Base-by-base conservation (phyloP, 345 rosid species). In the Ceriops decandra region DNA sequence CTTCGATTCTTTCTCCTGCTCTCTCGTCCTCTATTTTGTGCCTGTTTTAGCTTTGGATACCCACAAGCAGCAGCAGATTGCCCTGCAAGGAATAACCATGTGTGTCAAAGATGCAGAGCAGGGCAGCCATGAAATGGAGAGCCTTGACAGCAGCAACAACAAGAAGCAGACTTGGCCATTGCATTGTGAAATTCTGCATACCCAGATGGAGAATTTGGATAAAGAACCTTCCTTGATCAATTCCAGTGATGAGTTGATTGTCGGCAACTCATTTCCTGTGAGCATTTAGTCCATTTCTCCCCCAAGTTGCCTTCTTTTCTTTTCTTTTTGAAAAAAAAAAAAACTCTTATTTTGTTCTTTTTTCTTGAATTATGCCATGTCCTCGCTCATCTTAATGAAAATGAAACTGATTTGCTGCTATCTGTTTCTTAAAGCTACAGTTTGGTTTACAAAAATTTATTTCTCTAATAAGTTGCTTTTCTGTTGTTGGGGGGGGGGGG, bases 71-170 rank as follows among this genome's bases (percentile, higher is more conserved):
- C 59, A 24, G 10, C 59, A 24, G 24, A 27, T 56, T 56, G 59
- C 32, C 52, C 53, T n/a, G 30, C 5, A 13, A 6, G 17, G 71
- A 31, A 13, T 16, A 35, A 69, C 6, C 80, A 85, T 88, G 90
- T 81, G 88, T 84, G 78, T 80, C 61, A 58, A 84, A 68, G 90
- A 85, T 68, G 77, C 80, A 24, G 80, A 80, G 36, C 72, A 76
- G 54, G 72, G 57, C 53, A 52, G 17, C 51, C 78, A 74, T 64
- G 85, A 83, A 57, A 66, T 66, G 70, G 85, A 75, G 68, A 72
- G 16, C 31, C 56, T 17, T 42, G 62, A 33, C 30, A 31, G 22
- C 52, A 65, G 6, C 6, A 56, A 6, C 28, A 72, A 52, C 68
- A 71, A 47, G 49, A 57, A 66, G 62, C 62, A 68, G 57, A 35